Percentiles rank a stretch among this genome's conserved stretches.
Conservation (phyloP, 2,329 filamentous ascomycete genomes). For the Pseudopyrenochaeta lycopersici region DNA sequence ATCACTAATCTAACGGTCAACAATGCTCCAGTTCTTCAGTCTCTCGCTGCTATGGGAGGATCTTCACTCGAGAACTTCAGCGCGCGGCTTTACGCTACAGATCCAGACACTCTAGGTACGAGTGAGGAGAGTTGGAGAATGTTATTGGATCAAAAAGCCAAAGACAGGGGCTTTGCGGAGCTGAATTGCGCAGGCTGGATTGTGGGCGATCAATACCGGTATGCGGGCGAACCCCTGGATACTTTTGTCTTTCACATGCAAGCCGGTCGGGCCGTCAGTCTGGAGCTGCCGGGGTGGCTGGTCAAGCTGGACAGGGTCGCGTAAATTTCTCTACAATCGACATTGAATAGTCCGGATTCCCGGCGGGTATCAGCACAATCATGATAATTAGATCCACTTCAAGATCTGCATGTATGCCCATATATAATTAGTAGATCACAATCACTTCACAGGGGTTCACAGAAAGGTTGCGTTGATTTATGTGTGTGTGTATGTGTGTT, state of each 20-base stretch:
- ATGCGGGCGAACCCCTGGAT: constrained; percentile 30
- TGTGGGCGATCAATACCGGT: constrained; percentile 24
- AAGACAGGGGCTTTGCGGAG: constrained; percentile 22
- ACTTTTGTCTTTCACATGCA: constrained; percentile 23
- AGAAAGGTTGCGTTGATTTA: no score
- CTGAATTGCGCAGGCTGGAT: constrained; percentile 33
- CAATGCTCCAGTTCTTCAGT: constrained; percentile 19
- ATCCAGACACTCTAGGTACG: constrained; percentile 23
- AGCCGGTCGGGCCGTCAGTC: constrained; percentile 1
- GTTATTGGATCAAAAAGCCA: constrained; percentile 18
- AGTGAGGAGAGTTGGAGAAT: constrained; percentile 28
- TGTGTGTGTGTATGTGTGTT: no score
- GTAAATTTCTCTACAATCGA: background rate
- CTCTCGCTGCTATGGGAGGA: constrained; percentile 18
- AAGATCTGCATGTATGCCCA: no score
- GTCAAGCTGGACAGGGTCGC: constrained; percentile 10
- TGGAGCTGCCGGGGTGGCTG: constrained; percentile 28
- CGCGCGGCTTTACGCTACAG: constrained; percentile 31
- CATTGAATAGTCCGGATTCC: no score
- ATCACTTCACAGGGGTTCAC: no score
- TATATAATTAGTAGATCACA: no score
- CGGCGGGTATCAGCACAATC: no score
- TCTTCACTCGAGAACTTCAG: constrained; percentile 16
- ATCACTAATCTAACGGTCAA: constrained; percentile 26
- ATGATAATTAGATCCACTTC: no score